Conservation (phyloP, 495 filamentous ascomycete species). For the Clavariopsis aquatica region DNA sequence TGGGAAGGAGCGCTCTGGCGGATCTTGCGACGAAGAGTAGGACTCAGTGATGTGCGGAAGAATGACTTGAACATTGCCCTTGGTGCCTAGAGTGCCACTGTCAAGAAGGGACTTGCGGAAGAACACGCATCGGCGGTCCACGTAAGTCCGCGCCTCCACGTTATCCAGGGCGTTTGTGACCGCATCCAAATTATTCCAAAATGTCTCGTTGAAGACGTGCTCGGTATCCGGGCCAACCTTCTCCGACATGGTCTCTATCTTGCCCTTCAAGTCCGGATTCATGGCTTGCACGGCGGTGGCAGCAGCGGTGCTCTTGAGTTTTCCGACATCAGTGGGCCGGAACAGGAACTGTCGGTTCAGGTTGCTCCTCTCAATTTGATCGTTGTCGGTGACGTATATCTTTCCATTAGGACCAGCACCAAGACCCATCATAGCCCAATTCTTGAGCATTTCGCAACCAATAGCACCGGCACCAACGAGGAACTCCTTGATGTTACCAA, state of each 20-base stretch:
- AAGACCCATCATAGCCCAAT: constrained; percentile 98
- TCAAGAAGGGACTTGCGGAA: constrained; percentile 97
- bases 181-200: constrained; percentile 87
- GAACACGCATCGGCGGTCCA: constrained; percentile 96
- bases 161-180: constrained; percentile 98
- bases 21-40: constrained; percentile 97
- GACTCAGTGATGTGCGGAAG: constrained; percentile 91
- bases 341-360: constrained; percentile 98
- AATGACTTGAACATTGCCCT: constrained; percentile 96
- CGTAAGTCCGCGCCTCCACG: constrained; percentile 94
- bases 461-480: constrained; percentile 97
- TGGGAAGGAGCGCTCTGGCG: constrained; percentile 96
- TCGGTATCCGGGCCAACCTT: constrained; percentile 92
- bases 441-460: constrained; percentile 98
- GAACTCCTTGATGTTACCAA: constrained; percentile 86
- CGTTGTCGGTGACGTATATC: constrained; percentile 94
- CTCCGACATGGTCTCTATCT: constrained; percentile 82
- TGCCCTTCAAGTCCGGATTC: constrained; percentile 88
- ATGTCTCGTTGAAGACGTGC: constrained; percentile 89
- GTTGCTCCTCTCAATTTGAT: constrained; percentile 98
- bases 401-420: constrained; percentile 84
- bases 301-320: constrained; percentile 96
- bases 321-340: constrained; percentile 88
- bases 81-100: constrained; percentile 95
- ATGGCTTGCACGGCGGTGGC: constrained; percentile 84